A percentile compares a stretch with the other conserved stretches of the same genome.
phyloP scores from a whole-genome alignment of 257 asterid species.

The Solanum sitiens region DNA sequence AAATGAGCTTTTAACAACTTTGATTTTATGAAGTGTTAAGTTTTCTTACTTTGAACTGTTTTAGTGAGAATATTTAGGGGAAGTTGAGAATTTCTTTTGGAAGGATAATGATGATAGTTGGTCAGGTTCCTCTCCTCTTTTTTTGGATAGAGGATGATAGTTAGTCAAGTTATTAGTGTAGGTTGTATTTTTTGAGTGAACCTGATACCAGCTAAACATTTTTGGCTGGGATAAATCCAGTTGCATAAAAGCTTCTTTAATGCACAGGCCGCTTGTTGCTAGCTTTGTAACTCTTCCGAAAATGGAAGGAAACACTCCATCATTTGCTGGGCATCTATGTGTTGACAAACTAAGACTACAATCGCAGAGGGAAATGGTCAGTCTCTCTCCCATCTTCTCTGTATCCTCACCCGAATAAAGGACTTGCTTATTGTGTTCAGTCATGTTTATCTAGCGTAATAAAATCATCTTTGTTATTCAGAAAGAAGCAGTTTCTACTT shows the following conservation, averaged over 20 bases:
- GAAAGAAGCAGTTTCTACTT: constrained; percentile 76
- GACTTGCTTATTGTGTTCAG: not conserved
- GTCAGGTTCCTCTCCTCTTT: not conserved
- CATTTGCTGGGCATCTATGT: constrained; percentile 55
- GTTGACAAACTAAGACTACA: constrained; percentile 44
- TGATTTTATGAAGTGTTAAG: no score
- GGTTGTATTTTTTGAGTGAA: not conserved
- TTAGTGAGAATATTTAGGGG: no score
- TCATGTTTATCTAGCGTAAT: not conserved
- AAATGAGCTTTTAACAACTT: no score
- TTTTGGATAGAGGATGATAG: not conserved
- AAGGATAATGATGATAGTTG: not conserved
- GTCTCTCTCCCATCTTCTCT: constrained; percentile 9
- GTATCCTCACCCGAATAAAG: not conserved
- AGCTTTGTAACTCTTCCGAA: constrained; percentile 30
- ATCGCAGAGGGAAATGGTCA: constrained; percentile 45
- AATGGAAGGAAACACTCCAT: constrained; percentile 14
- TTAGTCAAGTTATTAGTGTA: not conserved
- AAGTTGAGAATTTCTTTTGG: not conserved
- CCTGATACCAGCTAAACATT: not conserved
- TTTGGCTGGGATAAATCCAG: not conserved
- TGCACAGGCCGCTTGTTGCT: constrained; percentile 64
- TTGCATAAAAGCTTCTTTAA: not conserved
- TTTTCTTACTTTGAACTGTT: no score
- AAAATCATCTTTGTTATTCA: constrained; percentile 15